Evolutionary conservation across 805 yeast species (phyloP), one percentile per base, ranked within the genome.

Genomic region (Sugiyamaella smithiae): DNA sequence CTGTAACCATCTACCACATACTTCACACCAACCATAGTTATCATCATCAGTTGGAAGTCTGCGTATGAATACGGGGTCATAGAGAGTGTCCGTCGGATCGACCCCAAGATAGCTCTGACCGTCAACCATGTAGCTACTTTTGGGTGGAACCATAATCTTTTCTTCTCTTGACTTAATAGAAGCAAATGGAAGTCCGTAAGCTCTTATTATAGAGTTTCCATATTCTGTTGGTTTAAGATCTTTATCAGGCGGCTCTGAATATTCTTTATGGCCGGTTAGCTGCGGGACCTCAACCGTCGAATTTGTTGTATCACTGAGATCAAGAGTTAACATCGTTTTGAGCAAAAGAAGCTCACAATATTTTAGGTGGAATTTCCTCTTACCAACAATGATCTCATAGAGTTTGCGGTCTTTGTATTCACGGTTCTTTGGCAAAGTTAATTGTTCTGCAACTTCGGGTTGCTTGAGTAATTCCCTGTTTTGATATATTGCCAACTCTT

Each of bases 11-110:
- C 36, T 41, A 11, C 53, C 57, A 33, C 57, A 53, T 2, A 51
- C 48, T 14, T 53, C 57, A 35, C 57, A 53, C 57, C 57, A 53
- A 5, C 57, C 57, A 32, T 48, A 45, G 31, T 53, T 51, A 32
- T 53, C 57, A 20, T 37, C 49, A 45, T 53, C 57, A 11, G 33
- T 43, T 1, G 57, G 57, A 9, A 51, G 22, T 12, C 52, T 28
- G 8, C 53, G 41, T 23, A 51, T 48, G 24, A 53, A 53, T 11
- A 53, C 50, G 16, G 57, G 57, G 38, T 53, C 57, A 43, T 53
- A 53, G 3, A 46, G 43, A 2, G 47, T 53, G 6, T 45, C 53
- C 11, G 45, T 49, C 2, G 55, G 55, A 28, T 51, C 53, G 5
- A 51, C 57, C 3, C 55, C 53, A 6, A 53, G 49, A 40, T 53